Percentiles rank a stretch among this genome's conserved stretches.
Evolutionary conservation across 2,329 filamentous ascomycete genomes (phyloP).

Genomic region (Apiospora malaysiana): DNA sequence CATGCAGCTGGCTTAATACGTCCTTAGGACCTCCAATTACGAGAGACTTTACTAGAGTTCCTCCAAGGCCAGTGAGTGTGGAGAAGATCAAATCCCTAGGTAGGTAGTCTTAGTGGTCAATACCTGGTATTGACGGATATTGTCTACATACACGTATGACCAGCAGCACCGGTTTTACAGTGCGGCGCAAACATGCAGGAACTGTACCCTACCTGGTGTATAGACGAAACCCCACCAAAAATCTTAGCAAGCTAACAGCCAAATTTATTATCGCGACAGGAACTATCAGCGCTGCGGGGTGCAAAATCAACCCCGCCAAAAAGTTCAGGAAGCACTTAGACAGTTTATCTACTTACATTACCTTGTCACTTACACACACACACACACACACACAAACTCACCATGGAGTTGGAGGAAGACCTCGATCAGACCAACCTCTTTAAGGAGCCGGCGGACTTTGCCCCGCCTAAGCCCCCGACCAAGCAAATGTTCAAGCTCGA

Average conservation of each 20-base stretch:
- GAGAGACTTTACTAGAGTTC: too few species aligned
- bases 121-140: too few species aligned
- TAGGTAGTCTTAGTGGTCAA: too few species aligned
- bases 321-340: neutral
- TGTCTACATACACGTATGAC: too few species aligned
- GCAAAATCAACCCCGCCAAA: conserved; percentile 14
- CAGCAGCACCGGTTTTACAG: neutral
- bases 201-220: neutral
- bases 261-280: neutral
- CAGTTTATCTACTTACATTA: neutral
- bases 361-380: neutral
- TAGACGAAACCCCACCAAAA: conserved; percentile 7
- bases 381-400: neutral
- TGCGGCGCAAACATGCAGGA: conserved; percentile 1
- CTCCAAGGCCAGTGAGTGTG: too few species aligned
- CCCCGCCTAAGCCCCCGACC: conserved; percentile 76
- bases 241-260: neutral
- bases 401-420: conserved; percentile 41
- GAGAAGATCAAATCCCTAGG: too few species aligned
- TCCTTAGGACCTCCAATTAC: too few species aligned
- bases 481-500: conserved; percentile 75
- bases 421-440: conserved; percentile 64
- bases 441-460: conserved; percentile 81
- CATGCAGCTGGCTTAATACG: too few species aligned
- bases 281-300: conserved; percentile 12